Percentiles rank a stretch among this genome's conserved stretches.
Conservation (phyloP, 148 eudicot genomes). For the Agrostemma githago region DNA sequence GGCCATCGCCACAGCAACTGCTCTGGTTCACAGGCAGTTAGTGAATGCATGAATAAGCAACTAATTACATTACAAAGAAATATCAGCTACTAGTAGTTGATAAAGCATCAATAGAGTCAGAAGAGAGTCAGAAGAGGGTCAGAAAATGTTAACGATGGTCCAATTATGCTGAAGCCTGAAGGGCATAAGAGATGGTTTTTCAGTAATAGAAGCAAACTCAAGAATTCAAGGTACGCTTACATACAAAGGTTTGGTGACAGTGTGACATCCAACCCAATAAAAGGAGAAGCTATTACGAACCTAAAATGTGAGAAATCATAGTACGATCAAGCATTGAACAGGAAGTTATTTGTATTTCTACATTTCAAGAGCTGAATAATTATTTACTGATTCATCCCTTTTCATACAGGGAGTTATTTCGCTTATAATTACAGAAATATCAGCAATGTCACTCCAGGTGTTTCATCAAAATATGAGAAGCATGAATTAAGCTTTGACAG, state of each 20-base stretch:
- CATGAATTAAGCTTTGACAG: background rate
- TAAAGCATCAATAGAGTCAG: background rate
- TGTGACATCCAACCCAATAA: background rate
- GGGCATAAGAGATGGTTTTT: background rate
- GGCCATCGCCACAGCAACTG: constrained; percentile 94
- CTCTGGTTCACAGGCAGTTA: constrained; percentile 26
- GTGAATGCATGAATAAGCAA: constrained; percentile 12
- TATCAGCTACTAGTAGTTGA: background rate
- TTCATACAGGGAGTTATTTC: background rate
- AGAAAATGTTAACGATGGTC: background rate
- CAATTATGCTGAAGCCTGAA: background rate
- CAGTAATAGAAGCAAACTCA: background rate
- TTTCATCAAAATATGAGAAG: background rate
- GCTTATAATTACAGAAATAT: background rate
- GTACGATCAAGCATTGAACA: background rate
- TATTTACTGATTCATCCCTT: background rate
- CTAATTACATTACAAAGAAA: background rate
- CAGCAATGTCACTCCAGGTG: background rate
- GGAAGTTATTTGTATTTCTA: background rate
- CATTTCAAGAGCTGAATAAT: background rate
- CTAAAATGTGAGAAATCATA: background rate
- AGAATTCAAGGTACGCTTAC: background rate
- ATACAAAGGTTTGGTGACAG: background rate
- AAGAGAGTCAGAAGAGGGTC: no score
- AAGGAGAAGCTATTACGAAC: background rate